A percentile compares a stretch with the other conserved stretches of the same genome.
phyloP scores from a whole-genome alignment of 2,329 filamentous ascomycete species.

The Hypoxylon sp. region DNA sequence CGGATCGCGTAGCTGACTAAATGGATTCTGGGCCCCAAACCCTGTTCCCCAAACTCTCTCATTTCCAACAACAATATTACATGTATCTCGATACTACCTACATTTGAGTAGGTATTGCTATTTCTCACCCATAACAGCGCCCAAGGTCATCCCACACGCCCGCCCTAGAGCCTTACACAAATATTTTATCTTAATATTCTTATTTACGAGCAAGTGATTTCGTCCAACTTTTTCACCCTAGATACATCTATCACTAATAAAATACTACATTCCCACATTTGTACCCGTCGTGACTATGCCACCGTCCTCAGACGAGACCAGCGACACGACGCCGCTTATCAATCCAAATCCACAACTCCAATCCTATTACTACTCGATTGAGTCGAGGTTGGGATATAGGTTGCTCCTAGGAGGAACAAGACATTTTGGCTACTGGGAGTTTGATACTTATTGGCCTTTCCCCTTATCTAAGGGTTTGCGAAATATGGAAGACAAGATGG shows the following conservation, averaged over 20 bases:
- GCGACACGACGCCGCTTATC: conserved; percentile 50
- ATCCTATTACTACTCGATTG: conserved; percentile 63
- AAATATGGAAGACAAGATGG: conserved; percentile 66
- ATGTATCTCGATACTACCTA: too few species aligned
- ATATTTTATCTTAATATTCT: not conserved
- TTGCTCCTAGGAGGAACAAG: conserved; percentile 63
- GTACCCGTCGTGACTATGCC: conserved; percentile 9
- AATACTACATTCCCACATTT: not conserved
- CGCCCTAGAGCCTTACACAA: not conserved
- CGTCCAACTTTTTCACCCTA: not conserved
- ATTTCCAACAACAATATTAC: not conserved
- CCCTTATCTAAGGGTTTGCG: conserved; percentile 61
- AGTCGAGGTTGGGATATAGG: conserved; percentile 62
- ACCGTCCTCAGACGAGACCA: not conserved
- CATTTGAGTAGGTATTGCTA: too few species aligned
- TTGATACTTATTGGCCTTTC: conserved; percentile 64
- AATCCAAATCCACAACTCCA: conserved; percentile 59
- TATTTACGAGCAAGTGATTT: not conserved
- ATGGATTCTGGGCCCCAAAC: too few species aligned
- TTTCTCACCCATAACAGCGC: too few species aligned
- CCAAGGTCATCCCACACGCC: too few species aligned
- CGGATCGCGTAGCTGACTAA: too few species aligned
- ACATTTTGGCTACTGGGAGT: conserved; percentile 66
- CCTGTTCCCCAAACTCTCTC: not conserved
- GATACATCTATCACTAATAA: not conserved